phyloP scores from a whole-genome alignment of 257 asterid genomes.

The Datura wrightii region DNA sequence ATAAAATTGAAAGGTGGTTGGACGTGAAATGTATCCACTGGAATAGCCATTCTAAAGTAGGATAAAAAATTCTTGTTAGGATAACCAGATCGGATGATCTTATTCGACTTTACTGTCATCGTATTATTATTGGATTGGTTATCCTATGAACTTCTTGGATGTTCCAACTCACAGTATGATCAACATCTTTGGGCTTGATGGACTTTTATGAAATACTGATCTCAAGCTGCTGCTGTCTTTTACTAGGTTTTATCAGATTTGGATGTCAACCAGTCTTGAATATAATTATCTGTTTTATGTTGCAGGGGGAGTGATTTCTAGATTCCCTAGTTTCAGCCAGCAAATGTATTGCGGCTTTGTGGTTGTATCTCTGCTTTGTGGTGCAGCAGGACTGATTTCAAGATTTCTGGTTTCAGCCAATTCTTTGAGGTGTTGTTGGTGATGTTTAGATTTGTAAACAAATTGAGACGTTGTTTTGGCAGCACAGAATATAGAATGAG shows the following conservation, averaged over 20 bases:
- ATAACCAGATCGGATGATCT: background rate
- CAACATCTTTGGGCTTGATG: constrained; percentile 11
- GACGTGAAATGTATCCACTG: constrained; percentile 1
- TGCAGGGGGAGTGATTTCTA: constrained; percentile 22
- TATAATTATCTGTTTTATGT: background rate
- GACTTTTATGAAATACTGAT: background rate
- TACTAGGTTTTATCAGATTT: background rate
- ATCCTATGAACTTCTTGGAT: background rate
- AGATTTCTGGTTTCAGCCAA: background rate
- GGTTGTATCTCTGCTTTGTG: background rate
- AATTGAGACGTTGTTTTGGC: background rate
- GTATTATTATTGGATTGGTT: background rate
- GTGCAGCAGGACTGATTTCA: background rate
- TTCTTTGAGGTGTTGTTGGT: constrained; percentile 6
- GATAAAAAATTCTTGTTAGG: background rate
- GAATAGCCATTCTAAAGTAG: background rate
- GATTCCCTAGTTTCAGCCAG: background rate
- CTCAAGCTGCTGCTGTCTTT: background rate
- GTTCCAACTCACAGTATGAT: background rate
- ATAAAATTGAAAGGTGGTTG: background rate
- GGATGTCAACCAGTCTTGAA: constrained; percentile 7
- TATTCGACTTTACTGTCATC: background rate
- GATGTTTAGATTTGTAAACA: background rate
- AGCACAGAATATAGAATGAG: background rate
- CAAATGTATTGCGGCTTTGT: background rate